These are phyloP conservation scores for Colletotrichum sp. DNA, from an alignment of 2,329 filamentous ascomycete species.

Conservation along the genomic window DNA sequence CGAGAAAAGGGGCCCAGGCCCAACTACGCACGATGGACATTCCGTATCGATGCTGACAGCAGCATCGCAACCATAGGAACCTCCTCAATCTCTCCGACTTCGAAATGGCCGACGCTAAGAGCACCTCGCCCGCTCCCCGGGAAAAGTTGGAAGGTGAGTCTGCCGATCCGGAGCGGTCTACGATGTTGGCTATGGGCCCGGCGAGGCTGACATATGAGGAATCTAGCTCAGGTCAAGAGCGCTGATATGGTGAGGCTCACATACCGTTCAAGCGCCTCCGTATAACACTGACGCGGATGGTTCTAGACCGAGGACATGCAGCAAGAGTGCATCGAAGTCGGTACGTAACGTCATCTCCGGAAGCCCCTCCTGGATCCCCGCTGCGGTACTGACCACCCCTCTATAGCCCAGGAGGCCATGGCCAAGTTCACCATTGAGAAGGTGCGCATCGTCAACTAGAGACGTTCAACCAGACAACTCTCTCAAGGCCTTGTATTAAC, in stretches of 20 bases:
- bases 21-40: background rate
- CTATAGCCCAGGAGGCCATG: conserved; percentile 66
- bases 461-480: background rate
- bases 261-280: background rate
- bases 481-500: conserved; percentile 7
- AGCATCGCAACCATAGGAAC: background rate
- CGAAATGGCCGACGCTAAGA: conserved; percentile 44
- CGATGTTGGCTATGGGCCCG: conserved; percentile 12
- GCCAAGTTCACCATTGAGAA: conserved; percentile 67
- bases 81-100: background rate
- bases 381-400: conserved; percentile 18
- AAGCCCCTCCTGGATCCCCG: background rate
- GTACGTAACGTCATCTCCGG: conserved; percentile 59
- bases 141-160: conserved; percentile 78
- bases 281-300: conserved; percentile 30
- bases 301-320: conserved; percentile 94
- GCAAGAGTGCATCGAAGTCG: conserved; percentile 91
- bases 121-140: conserved; percentile 54
- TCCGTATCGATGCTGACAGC: background rate
- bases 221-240: conserved; percentile 91
- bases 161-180: background rate
- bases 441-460: conserved; percentile 37
- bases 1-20: background rate
- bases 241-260: conserved; percentile 84
- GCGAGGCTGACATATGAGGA: background rate